Conservation (phyloP, 352 stramenopile species). For the Globisporangium ultimum region DNA sequence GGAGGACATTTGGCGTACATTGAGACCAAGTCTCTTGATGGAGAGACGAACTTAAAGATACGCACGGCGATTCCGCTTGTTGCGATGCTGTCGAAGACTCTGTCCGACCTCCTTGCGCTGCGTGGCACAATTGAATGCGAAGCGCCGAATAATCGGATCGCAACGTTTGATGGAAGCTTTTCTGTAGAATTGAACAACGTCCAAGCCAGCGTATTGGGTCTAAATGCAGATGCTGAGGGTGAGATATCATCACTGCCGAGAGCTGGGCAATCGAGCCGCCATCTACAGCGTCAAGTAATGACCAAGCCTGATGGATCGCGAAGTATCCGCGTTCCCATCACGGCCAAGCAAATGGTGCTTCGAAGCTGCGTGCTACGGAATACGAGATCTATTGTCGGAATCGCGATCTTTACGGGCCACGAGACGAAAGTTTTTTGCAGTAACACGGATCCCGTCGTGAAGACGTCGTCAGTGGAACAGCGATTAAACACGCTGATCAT, state of each 20-base stretch:
- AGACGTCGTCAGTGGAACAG: constrained; percentile 75
- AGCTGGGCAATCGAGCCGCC: neutral
- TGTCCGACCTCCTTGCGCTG: constrained; percentile 37
- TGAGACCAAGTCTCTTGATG: constrained; percentile 83
- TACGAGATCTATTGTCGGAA: constrained; percentile 73
- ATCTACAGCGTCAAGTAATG: constrained; percentile 24
- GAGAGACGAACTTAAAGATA: constrained; percentile 85
- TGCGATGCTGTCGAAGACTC: constrained; percentile 23
- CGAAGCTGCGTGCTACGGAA: constrained; percentile 88
- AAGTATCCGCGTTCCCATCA: constrained; percentile 54
- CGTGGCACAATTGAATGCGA: constrained; percentile 68
- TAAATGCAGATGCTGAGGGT: constrained; percentile 9
- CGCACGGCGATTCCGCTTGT: constrained; percentile 64
- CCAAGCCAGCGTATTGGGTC: constrained; percentile 34
- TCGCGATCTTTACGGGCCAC: constrained; percentile 89
- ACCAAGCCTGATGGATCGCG: constrained; percentile 28
- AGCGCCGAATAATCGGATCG: constrained; percentile 81
- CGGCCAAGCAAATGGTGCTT: constrained; percentile 87
- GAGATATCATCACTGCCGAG: no score
- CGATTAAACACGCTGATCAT: constrained; percentile 73
- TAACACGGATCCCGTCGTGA: constrained; percentile 72
- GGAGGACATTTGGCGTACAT: constrained; percentile 69
- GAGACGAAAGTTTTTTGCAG: constrained; percentile 85
- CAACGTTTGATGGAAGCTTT: constrained; percentile 78
- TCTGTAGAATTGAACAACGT: constrained; percentile 32